Base-by-base conservation (phyloP, 2,329 filamentous ascomycete genomes). In the Alternaria triticina region DNA sequence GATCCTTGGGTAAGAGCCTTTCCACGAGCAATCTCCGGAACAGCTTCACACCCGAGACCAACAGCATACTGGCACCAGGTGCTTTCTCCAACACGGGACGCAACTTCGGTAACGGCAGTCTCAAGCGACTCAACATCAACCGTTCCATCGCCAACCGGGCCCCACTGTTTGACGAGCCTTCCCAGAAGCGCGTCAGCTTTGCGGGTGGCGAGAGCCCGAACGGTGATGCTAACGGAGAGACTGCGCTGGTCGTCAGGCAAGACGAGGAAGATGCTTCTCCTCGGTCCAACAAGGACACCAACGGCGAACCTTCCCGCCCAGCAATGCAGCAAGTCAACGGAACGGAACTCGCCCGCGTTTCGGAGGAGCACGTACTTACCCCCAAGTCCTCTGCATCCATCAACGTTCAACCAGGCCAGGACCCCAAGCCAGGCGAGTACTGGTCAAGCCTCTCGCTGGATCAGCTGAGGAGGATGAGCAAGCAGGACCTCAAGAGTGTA, bases 101-200 rank as follows among this genome's bases (percentile, higher is more conserved):
- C 33, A 69, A 72, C 27, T 79, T 74, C 52, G 74, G 72, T 15
- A 75, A 71, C 20, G 77, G 79, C 43, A 92, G 87, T 76, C 88
- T 97, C 71, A 97, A 97, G 83, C 94, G 94, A 79, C 87, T 99
- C 60, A 91, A 94, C 57, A 97, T 99, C 77, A 96, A 97, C 81
- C 90, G 93, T 67, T 91, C 90, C 69, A 86, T 99, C 77, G 94
- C 36, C 22, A 50, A 71, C 9, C 75, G 93, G 72, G 83, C 82
- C 23, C 85, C 89, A 65, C 79, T 90, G 2, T 90, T 90, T 72
- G 89, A 89, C 73, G 77, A 79, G 46, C 74, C 79, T 46, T 70
- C 82, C 11, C 81, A 92, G 44, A 90, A 90, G 84, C 90, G 91
- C 57, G 96, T 99, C 56, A 97, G 94, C 82, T 99, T 98, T 73